Evolutionary conservation across 1,284 basidiomycete species (phyloP), one percentile per base, ranked within the genome.

Genomic region (Leucoagaricus sp.): DNA sequence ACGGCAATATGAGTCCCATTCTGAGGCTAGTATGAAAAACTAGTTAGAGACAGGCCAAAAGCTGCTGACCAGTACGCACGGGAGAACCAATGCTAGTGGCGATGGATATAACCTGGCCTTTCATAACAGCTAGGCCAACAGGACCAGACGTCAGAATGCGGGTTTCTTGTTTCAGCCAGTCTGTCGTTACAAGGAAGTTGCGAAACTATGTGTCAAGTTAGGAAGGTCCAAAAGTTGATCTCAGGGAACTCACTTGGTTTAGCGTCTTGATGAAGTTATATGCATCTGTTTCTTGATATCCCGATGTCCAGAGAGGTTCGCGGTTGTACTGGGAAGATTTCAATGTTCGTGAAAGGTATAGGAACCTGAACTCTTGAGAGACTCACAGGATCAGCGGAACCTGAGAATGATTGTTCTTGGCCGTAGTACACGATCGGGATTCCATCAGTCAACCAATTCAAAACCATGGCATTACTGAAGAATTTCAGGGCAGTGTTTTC

Each of bases 391-490:
- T 91, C 88, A 5, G 63, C 69, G 61, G 66, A 69, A 40, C 88
- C 89, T 49, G 70, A 71, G 65, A 87, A 82, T 49, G 78, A 74
- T 65, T 90, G 89, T 63, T 91, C 89, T 69, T 89, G 87, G 17
- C 91, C 91, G 63, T 91, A 90, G 69, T 92, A 93, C n/a, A 91
- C 77, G 54, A 91, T 83, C 0, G 91, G 90, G 59, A 92, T 85
- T 17, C 85, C 86, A 59, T 85, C 85, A 58, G 81, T 81, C 73
- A 90, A 79, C 69, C 88, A 88, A 55, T 76, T 83, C 48, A 82
- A 79, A 3, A 82, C 75, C 81, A 90, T 83, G 19, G 87, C 86
- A 66, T 86, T 89, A 65, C 82, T 85, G 60, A 65, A 60, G 53
- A 65, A 67, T 21, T 66, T 65, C 49, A 28, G 21, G 26, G 46